Base-by-base conservation (phyloP, 2,329 filamentous ascomycete species). In the Clarireedia paspali region DNA sequence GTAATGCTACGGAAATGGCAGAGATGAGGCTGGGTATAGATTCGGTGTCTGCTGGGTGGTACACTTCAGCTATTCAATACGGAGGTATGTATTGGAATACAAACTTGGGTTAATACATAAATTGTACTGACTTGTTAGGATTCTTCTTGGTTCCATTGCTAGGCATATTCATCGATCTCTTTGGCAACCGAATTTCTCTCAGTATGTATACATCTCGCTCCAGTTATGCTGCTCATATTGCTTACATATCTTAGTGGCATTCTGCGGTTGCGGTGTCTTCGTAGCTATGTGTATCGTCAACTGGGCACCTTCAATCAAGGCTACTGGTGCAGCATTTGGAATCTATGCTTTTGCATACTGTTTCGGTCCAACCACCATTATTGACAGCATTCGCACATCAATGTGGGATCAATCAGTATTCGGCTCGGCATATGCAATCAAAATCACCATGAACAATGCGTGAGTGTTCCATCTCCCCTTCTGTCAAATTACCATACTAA, bases 391-490 rank as follows among this genome's bases (percentile, higher is more conserved):
- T 26, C 78, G 82, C 15, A 83, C 81, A 0, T 75, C 75, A 0
- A 76, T 85, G 67, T 83, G 79, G 77, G 73, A 82, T 26, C 77
- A 81, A 55, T 77, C 77, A 2, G 77, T 82, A 0, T 85, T 84
- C 57, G 82, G 81, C 0, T 77, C 79, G 0, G 82, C 77, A 0
- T 84, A 84, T 57, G 74, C 79, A 1, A 67, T 83, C 55, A 85
- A 85, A 57, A 76, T 84, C 38, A 78, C 78, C 23, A 79, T 83
- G 64, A 84, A 84, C 64, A 85, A 85, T 55, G 71, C 73, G 73
- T 74, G n/a, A 34, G 45, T 14, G 2, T 6, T 6, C 3, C 6
- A 15, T 9, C 12, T 20, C 6, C 9, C 9, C 6, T 2, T 12
- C 10, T 3, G 4, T 27, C 10, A 10, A 14, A 10, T n/a, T 15